phyloP scores from a whole-genome alignment of 257 asterid genomes.

The Eucommia ulmoides region DNA sequence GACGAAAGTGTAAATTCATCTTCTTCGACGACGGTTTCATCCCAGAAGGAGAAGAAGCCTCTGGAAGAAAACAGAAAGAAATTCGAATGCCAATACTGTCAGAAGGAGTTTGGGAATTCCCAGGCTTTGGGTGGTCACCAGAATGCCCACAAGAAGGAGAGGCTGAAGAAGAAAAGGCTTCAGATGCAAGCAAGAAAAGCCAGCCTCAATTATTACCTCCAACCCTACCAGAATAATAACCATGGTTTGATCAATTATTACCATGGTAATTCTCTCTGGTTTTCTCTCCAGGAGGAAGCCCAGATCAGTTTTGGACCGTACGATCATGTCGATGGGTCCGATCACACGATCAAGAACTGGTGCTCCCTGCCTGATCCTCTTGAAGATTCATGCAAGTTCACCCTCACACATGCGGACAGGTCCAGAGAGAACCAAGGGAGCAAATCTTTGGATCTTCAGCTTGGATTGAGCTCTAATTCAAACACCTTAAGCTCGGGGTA shows the following conservation, averaged over 20 bases:
- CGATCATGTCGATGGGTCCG: no score
- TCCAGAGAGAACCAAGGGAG: conserved; percentile 16
- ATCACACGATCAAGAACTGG: no score
- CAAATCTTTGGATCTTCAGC: no score
- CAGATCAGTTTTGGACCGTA: conserved; percentile 47
- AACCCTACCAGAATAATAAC: conserved; percentile 35
- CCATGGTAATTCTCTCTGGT: no score
- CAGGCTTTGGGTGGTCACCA: no score
- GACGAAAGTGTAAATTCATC: conserved; percentile 82
- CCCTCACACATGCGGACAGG: conserved; percentile 24
- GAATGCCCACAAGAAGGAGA: no score
- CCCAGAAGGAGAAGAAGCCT: conserved; percentile 18
- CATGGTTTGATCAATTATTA: conserved; percentile 11
- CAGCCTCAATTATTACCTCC: conserved; percentile 47
- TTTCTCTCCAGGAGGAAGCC: conserved; percentile 30
- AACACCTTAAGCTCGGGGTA: no score
- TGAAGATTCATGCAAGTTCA: conserved; percentile 23
- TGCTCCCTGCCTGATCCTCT: no score
- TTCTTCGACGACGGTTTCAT: conserved; percentile 47
- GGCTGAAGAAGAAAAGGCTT: conserved; percentile 66
- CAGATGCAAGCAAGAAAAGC: conserved; percentile 80
- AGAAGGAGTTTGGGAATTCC: no score
- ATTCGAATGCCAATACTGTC: no score
- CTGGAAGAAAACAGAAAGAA: conserved; percentile 45
- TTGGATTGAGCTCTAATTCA: no score